Base-by-base conservation (phyloP, 2,329 filamentous ascomycete genomes). In the Sporothrix humicola region DNA sequence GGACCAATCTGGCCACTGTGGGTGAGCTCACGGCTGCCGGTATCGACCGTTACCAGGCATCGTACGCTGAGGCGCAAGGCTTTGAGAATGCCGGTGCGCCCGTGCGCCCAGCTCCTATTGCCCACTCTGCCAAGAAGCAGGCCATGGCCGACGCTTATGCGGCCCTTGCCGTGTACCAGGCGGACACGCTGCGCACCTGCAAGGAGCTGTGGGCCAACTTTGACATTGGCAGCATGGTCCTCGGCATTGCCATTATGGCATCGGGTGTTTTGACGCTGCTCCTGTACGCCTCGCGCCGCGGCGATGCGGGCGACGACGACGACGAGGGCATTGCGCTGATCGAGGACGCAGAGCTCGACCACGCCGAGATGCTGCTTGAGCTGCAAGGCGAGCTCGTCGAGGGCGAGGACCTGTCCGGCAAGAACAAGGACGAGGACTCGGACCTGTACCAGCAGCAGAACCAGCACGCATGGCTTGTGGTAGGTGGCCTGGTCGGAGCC, bases 171-270 rank as follows among this genome's bases (percentile, higher is more conserved):
- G 85, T 86, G 12, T 98, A 97, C 79, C 94, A 98, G 80, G 85
- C 85, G 44, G 89, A 93, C 79, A 97, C 92, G 0, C 85, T 99
- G 61, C 86, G 86, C 42, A 87, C 95, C 13, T 98, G 93, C 84
- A 93, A 94, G 80, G 88, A 87, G 54, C 84, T 98, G 17, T 99
- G 96, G 96, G 94, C 96, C 26, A 90, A 93, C 50, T 99, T 99
- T 77, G 94, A 99, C 80, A 86, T 97, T 23, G 87, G 89, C 1
- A 93, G 92, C 80, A 99, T 99, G 94, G 79, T 92, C 15, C 86
- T 92, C 76, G 96, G 96, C 65, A 90, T 98, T 52, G 80, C 82
- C 0, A 88, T 97, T 71, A 88, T 97, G 75, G 86, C 89, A 2
- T 83, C 88, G 31, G 90, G 92, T 2, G 87, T 98, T 26, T 77